Conservation (phyloP, 192 early-diverging fungal species). For the Coemansia sp. region DNA sequence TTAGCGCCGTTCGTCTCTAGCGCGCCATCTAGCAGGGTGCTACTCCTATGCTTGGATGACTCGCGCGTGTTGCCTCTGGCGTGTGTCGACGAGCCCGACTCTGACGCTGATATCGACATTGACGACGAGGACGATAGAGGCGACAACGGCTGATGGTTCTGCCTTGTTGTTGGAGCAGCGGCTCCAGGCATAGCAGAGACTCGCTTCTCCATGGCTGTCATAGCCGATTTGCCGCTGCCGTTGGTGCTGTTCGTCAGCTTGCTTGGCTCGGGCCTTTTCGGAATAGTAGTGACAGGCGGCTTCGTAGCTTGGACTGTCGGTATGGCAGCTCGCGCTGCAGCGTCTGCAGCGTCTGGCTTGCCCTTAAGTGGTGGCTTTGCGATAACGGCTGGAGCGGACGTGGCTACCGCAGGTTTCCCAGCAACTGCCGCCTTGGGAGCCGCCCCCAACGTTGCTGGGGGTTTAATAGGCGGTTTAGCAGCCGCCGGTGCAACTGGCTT, state of each 20-base stretch:
- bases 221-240: not conserved
- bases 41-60: not conserved
- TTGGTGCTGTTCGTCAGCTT: not conserved
- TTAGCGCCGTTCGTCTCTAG: not conserved
- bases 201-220: not conserved
- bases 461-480: not conserved
- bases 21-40: not conserved
- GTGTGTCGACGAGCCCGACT: not conserved
- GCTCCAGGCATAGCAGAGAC: not conserved
- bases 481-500: not conserved
- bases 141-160: not conserved
- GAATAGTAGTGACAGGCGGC: not conserved
- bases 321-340: slow-evolving; percentile 4
- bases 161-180: not conserved
- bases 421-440: not conserved
- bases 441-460: not conserved
- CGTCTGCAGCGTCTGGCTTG: not conserved
- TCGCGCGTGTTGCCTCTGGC: not conserved
- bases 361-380: no score
- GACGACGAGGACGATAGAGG: not conserved
- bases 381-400: not conserved
- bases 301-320: not conserved
- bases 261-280: not conserved
- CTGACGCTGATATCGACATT: not conserved
- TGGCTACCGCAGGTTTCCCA: not conserved